Evolutionary conservation across 441 rosid genomes (phyloP), one percentile per base, ranked within the genome.

Genomic region (Erysimum cheiri): DNA sequence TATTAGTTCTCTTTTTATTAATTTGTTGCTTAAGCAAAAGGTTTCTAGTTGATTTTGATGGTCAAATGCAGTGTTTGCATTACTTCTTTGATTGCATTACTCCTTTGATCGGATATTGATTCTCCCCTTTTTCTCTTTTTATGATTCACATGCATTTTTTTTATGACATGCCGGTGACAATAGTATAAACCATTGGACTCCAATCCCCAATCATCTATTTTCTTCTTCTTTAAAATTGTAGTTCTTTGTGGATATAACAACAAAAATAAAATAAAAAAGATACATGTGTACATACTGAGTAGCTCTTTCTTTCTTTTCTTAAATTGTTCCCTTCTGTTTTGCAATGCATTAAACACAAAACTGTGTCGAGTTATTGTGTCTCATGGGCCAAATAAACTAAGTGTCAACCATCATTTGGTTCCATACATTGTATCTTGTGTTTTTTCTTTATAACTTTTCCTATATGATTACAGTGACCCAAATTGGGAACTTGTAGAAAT

Each of bases 301-400:
- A 19, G 54, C 41, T 41, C 35, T 31, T 59, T 43, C 8, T 13
- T 2, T 15, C 2, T 35, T 52, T 60, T 40, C 4, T 15, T 31
- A n/a, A 56, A 22, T 5, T 13, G 4, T 2, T 39, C 43, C 13
- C 28, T 24, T 69, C 7, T 11, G 11, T 15, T 17, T 60, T 60
- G 67, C 26, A n/a, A 19, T 22, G 60, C 55, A 5, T 41, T 36
- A 49, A 49, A 19, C 22, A 17, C 5, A 48, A 24, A 48, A 8
- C 2, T 24, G 44, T 13, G 5, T 43, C 35, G 48, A 37, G 24
- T 15, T 36, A 70, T 15, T 49, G 63, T 47, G 36, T 55, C 75
- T 71, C 55, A 71, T 53, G 55, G 37, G 31, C 56, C 44, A 53
- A 6, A 41, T 4, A 67, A 35, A 11, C n/a, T 28, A 5, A 24